Conservation (phyloP, 441 rosid species). For the Mallotus japonicus region DNA sequence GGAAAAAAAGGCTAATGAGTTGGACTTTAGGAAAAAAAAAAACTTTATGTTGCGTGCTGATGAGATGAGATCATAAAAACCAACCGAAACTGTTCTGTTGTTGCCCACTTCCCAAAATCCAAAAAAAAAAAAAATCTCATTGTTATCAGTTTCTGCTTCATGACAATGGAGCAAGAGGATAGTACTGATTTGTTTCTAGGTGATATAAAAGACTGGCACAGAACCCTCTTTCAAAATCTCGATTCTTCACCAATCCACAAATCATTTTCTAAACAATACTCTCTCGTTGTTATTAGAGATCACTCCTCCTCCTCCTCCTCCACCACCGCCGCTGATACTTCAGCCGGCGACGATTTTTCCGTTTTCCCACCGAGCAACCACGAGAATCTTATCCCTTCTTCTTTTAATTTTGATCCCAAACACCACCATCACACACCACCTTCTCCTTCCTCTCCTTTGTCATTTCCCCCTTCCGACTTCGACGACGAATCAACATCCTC, state of each 20-base stretch:
- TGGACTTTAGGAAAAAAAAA: too few species aligned
- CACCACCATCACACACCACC: background rate
- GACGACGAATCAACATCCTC: conserved; percentile 13
- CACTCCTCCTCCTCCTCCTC: conserved; percentile 9
- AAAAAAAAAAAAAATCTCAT: too few species aligned
- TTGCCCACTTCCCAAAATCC: too few species aligned
- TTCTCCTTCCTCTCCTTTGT: background rate
- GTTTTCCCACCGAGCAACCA: conserved; percentile 75
- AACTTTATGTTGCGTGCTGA: too few species aligned
- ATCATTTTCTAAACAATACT: conserved; percentile 22
- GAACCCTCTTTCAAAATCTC: conserved; percentile 10
- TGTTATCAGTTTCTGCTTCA: too few species aligned
- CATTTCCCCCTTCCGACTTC: background rate
- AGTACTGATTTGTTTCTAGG: background rate
- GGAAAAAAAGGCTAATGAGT: too few species aligned
- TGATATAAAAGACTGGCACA: conserved; percentile 11
- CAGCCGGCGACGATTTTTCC: conserved; percentile 24
- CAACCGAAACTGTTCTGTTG: too few species aligned
- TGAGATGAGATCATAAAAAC: too few species aligned
- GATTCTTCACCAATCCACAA: background rate
- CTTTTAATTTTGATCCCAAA: conserved; percentile 10
- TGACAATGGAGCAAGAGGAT: conserved; percentile 8
- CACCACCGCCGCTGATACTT: background rate
- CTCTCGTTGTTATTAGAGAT: conserved; percentile 52
- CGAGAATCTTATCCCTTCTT: conserved; percentile 52